Evolutionary conservation across 2,329 filamentous ascomycete genomes (phyloP), one percentile per base, ranked within the genome.

Genomic region (Pestalotiopsis sp.): DNA sequence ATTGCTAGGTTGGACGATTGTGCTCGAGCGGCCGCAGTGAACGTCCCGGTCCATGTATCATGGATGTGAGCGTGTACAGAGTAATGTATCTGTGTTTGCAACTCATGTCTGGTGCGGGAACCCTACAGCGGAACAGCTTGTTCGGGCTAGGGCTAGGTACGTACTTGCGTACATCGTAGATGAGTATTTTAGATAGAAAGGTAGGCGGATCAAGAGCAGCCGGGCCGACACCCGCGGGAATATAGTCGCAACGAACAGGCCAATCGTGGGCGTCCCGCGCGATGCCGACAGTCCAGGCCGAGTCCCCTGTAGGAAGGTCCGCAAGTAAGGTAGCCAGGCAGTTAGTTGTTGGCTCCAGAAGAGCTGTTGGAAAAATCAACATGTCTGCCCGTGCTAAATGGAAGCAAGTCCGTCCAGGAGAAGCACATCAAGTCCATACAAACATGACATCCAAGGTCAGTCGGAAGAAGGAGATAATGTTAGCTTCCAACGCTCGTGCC

Each of bases 191-290:
- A 13, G 14, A 6, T 61, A n/a, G 58, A 27, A 7, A 9, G 58
- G 11, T n/a, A 4, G 36, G 31, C 36, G 59, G 59, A 36, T 62
- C 31, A 27, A 14, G 39, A 52, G 39, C 61, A 49, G 39, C 61
- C 61, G 38, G 38, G 36, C 38, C 23, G 20, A 49, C 36, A 14
- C 38, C 41, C 41, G 39, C 38, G 36, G 5, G 36, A 12, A 52
- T 49, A 23, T 25, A 23, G 36, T 23, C 13, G 31, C 17, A 3
- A 23, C 12, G 27, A 64, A 20, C 39, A 39, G 36, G 61, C 61
- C 61, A 64, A 64, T 49, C 61, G 61, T 27, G 61, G 25, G 61
- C 39, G 36, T 45, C 61, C 38, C 61, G 20, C 39, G n/a, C n/a
- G 38, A 41, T 6, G n/a, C 5, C n/a, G 14, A 6, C 27, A 27